Conservation (phyloP, 1,284 basidiomycete species). For the Malassezia psittaci region DNA sequence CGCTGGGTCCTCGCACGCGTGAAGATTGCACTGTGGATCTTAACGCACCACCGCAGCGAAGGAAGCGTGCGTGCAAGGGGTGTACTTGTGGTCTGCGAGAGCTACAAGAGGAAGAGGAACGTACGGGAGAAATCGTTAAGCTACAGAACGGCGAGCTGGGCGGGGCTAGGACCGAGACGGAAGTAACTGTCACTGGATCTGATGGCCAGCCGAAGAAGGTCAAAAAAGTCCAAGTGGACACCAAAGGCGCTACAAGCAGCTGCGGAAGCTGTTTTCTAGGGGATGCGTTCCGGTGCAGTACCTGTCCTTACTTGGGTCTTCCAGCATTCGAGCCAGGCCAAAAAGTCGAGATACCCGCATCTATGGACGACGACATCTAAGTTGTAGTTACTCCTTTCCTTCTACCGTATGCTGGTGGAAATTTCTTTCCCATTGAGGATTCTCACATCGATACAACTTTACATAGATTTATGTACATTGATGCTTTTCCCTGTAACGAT, state of each 20-base stretch:
- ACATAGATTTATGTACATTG: slow-evolving; percentile 1
- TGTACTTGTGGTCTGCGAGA: slow-evolving; percentile 46
- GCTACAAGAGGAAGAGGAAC: slow-evolving; percentile 42
- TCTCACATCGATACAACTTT: not conserved
- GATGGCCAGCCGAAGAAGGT: slow-evolving; percentile 40
- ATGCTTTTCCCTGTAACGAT: not conserved
- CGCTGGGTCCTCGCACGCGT: slow-evolving; percentile 27
- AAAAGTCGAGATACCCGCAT: slow-evolving; percentile 63
- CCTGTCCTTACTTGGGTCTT: slow-evolving; percentile 89
- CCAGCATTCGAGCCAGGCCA: slow-evolving; percentile 97
- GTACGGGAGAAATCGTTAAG: slow-evolving; percentile 25
- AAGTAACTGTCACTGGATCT: slow-evolving; percentile 35
- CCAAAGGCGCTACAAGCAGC: slow-evolving; percentile 60
- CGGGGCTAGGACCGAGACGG: slow-evolving; percentile 28
- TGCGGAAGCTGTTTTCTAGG: slow-evolving; percentile 98
- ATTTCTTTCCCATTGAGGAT: no score
- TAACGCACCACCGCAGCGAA: slow-evolving; percentile 22
- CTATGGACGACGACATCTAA: slow-evolving; percentile 42
- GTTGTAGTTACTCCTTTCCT: not conserved
- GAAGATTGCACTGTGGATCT: slow-evolving; percentile 42
- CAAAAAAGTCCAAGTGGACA: slow-evolving; percentile 45
- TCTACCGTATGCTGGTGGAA: not conserved
- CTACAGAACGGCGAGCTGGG: slow-evolving; percentile 30
- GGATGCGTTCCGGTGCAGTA: slow-evolving; percentile 89
- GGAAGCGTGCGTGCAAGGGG: slow-evolving; percentile 45